A percentile compares a stretch with the other conserved stretches of the same genome.
phyloP scores from a whole-genome alignment of 1,139 yeast genomes.

The Candida sp. region DNA sequence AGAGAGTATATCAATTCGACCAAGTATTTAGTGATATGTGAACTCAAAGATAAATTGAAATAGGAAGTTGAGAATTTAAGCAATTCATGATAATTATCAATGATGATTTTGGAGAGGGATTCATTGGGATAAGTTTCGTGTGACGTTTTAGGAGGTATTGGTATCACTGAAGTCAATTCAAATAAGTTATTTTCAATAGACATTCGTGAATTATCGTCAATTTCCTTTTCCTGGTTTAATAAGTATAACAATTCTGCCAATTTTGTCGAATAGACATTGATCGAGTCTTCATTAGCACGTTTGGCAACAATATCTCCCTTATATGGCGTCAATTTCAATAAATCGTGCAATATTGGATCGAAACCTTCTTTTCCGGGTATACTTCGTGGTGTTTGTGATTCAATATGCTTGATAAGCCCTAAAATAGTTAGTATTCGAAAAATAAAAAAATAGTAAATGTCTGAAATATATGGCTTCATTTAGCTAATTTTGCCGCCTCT shows the following conservation, averaged over 20 bases:
- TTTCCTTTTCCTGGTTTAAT: constrained; percentile 21
- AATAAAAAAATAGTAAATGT: no score
- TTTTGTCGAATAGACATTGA: constrained; percentile 22
- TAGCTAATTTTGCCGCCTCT: no score
- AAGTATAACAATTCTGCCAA: constrained; percentile 26
- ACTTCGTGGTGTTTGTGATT: constrained; percentile 9
- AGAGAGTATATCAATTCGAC: constrained; percentile 38
- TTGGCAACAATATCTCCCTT: constrained; percentile 11
- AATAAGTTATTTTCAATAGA: constrained; percentile 23
- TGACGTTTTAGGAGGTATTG: constrained; percentile 10
- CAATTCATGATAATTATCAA: constrained; percentile 36
- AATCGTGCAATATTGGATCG: constrained; percentile 26
- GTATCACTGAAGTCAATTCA: constrained; percentile 26
- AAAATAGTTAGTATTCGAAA: background rate
- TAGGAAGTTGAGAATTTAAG: constrained; percentile 30
- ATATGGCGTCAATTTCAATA: constrained; percentile 32
- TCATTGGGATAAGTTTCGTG: constrained; percentile 29
- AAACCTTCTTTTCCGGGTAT: constrained; percentile 9
- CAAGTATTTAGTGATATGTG: constrained; percentile 35
- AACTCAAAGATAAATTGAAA: constrained; percentile 35
- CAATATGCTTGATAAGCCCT: constrained; percentile 2
- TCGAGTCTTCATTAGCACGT: constrained; percentile 10
- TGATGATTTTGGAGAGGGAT: constrained; percentile 32
- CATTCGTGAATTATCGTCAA: constrained; percentile 29
- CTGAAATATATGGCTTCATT: no score